A percentile compares a stretch with the other conserved stretches of the same genome.
phyloP scores from a whole-genome alignment of 2,329 filamentous ascomycete species.

The Pseudocercospora musae region DNA sequence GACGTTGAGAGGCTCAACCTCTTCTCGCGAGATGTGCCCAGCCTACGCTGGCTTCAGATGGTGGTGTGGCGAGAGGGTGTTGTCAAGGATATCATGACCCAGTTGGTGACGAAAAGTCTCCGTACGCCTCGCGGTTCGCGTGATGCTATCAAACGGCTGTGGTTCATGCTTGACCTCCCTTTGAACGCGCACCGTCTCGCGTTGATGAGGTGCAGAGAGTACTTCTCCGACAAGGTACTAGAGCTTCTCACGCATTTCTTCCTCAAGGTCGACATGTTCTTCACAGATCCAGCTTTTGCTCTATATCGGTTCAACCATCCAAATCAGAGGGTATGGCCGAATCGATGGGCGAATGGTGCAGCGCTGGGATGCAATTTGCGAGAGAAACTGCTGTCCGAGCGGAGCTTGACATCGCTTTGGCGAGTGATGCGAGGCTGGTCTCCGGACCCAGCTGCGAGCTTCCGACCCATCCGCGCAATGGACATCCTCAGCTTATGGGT shows the following conservation, averaged over 20 bases:
- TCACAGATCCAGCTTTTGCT: slow-evolving; percentile 58
- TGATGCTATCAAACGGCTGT: slow-evolving; percentile 53
- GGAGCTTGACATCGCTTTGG: slow-evolving; percentile 46
- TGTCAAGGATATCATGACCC: slow-evolving; percentile 60
- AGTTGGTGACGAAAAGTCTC: slow-evolving; percentile 58
- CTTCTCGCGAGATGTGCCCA: slow-evolving; percentile 54
- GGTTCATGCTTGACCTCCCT: slow-evolving; percentile 68
- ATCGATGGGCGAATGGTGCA: slow-evolving; percentile 12
- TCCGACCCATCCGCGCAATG: slow-evolving; percentile 33
- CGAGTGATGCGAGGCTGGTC: slow-evolving; percentile 57
- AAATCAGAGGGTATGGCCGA: slow-evolving; percentile 5
- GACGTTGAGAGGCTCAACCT: slow-evolving; percentile 15
- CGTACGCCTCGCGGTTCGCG: slow-evolving; percentile 33
- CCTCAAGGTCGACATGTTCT: slow-evolving; percentile 68
- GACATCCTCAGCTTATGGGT: slow-evolving; percentile 59
- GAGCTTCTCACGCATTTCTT: slow-evolving; percentile 63
- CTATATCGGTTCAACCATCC: slow-evolving; percentile 17
- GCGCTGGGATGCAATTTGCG: slow-evolving; percentile 45
- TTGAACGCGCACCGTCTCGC: slow-evolving; percentile 55
- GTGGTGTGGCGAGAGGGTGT: slow-evolving; percentile 57
- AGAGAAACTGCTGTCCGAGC: slow-evolving; percentile 48
- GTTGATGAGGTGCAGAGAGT: slow-evolving; percentile 50
- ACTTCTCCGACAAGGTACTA: slow-evolving; percentile 61
- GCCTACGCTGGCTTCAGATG: slow-evolving; percentile 66
- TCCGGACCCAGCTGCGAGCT: slow-evolving; percentile 18